These are phyloP conservation scores for Zygosaccharomyces sapae DNA, from an alignment of 1,139 yeast species.

Conservation along the genomic window DNA sequence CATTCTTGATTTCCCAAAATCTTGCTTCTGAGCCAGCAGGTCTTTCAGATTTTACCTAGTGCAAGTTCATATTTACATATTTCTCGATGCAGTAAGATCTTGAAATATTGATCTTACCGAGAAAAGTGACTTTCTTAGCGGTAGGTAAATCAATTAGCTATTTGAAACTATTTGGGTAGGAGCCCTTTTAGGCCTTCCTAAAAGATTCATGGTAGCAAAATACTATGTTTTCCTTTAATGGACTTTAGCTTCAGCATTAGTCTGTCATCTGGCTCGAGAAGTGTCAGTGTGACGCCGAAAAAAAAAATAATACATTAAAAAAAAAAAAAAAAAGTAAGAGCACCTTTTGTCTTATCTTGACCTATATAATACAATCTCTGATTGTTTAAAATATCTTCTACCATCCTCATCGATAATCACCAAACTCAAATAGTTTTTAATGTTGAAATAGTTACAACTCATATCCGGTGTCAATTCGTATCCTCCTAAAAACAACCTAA, in stretches of 20 bases:
- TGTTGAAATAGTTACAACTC: constrained; percentile 51
- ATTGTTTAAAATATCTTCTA: constrained; percentile 89
- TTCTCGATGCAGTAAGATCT: constrained; percentile 5
- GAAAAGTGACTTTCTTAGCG: not conserved
- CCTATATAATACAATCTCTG: constrained; percentile 55
- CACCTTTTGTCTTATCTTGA: constrained; percentile 13
- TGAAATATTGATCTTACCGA: constrained; percentile 11
- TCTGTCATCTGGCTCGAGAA: too few species aligned
- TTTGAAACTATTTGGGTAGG: not conserved
- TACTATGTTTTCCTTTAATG: too few species aligned
- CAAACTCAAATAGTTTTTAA: constrained; percentile 62
- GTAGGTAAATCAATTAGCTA: not conserved
- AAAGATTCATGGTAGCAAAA: not conserved
- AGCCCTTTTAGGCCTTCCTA: not conserved
- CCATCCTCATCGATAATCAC: constrained; percentile 96
- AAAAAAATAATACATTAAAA: too few species aligned
- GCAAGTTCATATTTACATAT: constrained; percentile 4
- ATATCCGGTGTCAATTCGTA: constrained; percentile 90
- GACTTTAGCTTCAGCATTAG: too few species aligned
- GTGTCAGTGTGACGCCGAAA: too few species aligned
- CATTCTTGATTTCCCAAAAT: too few species aligned
- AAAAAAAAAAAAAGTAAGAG: not conserved
- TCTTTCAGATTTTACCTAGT: not conserved
- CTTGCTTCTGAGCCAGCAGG: not conserved
- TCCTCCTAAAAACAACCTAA: constrained; percentile 84